phyloP scores from a whole-genome alignment of 768 basidiomycete species.

The Hirschioporus abietinus region DNA sequence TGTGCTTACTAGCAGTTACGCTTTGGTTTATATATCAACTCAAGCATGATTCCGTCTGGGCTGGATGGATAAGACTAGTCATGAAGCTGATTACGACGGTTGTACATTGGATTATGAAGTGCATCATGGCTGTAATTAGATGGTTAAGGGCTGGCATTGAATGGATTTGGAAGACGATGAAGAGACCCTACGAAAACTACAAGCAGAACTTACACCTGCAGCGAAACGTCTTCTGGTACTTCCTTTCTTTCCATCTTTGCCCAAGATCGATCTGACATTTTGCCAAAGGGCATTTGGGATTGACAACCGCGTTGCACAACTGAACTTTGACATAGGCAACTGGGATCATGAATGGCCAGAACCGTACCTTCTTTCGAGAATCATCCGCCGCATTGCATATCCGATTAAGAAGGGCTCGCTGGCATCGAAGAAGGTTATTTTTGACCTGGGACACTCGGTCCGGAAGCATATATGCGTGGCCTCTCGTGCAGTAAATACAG shows the following conservation, averaged over 20 bases:
- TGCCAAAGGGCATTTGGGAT: background rate
- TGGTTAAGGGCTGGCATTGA: no score
- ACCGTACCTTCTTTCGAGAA: background rate
- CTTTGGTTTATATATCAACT: background rate
- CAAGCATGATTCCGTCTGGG: background rate
- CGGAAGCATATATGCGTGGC: background rate
- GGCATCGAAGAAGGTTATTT: background rate
- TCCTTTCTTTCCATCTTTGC: background rate
- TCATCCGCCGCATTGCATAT: background rate
- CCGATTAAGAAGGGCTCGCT: background rate
- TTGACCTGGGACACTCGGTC: background rate
- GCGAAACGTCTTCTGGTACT: background rate
- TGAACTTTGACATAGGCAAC: background rate
- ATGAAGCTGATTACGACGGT: background rate
- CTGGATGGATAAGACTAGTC: background rate
- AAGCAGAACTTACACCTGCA: background rate
- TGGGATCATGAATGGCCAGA: background rate
- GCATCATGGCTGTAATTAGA: no score
- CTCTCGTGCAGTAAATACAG: background rate
- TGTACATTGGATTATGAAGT: no score
- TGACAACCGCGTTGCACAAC: background rate
- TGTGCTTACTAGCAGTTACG: background rate
- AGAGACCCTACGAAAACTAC: background rate
- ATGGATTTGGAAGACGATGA: background rate
- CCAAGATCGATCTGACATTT: background rate